Conservation (phyloP, 331 rosid genomes). For the Malus hybrid region DNA sequence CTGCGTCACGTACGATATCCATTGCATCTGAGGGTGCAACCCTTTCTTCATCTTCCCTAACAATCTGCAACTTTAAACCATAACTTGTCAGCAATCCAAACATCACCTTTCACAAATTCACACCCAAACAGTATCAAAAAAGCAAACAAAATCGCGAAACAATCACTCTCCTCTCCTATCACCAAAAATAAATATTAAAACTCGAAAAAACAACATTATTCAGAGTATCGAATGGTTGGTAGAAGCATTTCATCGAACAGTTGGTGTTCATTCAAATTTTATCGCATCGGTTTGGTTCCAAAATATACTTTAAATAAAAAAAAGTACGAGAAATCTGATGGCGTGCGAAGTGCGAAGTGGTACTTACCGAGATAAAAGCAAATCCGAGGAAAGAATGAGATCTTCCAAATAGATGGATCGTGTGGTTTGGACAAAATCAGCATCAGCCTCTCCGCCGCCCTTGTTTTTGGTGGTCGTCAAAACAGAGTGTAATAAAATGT, state of each 20-base stretch:
- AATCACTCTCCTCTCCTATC: neutral
- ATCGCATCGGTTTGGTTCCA: neutral
- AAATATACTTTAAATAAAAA: neutral
- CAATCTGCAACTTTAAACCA: neutral
- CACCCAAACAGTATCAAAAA: neutral
- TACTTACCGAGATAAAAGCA: neutral
- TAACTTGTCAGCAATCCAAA: neutral
- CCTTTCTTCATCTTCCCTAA: conserved; percentile 37
- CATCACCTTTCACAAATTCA: neutral
- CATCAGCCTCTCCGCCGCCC: neutral
- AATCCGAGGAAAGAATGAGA: neutral
- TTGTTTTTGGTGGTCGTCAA: neutral
- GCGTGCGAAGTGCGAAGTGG: no score
- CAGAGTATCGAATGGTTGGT: neutral
- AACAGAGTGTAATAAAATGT: neutral
- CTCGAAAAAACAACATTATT: neutral
- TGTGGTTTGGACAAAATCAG: neutral
- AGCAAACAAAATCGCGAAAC: neutral
- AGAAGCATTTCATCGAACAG: conserved; percentile 10
- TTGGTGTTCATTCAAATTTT: neutral
- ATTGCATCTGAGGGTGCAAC: conserved; percentile 48
- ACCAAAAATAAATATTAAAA: neutral
- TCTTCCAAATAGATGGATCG: neutral
- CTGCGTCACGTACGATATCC: conserved; percentile 44
- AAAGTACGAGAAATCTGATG: neutral